Evolutionary conservation across 2,329 filamentous ascomycete species (phyloP), one percentile per base, ranked within the genome.

Genomic region (Cladobotryum protrusum): DNA sequence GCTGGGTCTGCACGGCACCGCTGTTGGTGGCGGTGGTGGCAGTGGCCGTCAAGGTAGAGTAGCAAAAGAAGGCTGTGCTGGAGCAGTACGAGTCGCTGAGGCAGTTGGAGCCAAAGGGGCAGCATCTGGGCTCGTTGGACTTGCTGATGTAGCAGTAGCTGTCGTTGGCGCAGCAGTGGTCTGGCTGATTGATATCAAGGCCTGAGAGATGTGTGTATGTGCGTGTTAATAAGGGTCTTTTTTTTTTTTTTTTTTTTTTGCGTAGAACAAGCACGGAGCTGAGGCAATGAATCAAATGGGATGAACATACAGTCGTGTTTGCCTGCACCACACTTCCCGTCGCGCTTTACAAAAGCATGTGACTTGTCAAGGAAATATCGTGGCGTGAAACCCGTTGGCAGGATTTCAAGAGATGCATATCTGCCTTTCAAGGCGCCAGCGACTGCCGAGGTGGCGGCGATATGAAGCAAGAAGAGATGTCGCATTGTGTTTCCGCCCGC

Each of bases 91-190:
- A 65, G 60, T 72, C 64, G 52, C 49, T 50, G 53, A 59, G 44
- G 63, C 74, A 77, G 54, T 67, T 61, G 45, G 66, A 70, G 20
- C 70, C 69, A 52, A 72, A 63, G 32, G 64, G 62, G 55, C 74
- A 77, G 62, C 74, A 77, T 45, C 60, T 60, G 5, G 66, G 53
- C 4, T 59, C 53, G 47, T 61, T 61, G 17, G 56, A 54, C 5
- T 57, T 55, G 56, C 68, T 65, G 48, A 76, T 51, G 57, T 73
- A 74, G 63, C 74, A 77, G 60, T 76, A 77, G 40, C 63, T 58
- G 14, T 65, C 58, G 55, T 77, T 71, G 17, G 58, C 52, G 57
- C 74, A 77, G 64, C 74, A 77, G 6, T 59, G 46, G 18, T 63
- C 60, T 11, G 60, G 55, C 42, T 63, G 59, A 29, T 66, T 64